These are phyloP conservation scores for Plasmodium vinckei DNA, from an alignment of 169 alveolate genomes.

Conservation along the genomic window DNA sequence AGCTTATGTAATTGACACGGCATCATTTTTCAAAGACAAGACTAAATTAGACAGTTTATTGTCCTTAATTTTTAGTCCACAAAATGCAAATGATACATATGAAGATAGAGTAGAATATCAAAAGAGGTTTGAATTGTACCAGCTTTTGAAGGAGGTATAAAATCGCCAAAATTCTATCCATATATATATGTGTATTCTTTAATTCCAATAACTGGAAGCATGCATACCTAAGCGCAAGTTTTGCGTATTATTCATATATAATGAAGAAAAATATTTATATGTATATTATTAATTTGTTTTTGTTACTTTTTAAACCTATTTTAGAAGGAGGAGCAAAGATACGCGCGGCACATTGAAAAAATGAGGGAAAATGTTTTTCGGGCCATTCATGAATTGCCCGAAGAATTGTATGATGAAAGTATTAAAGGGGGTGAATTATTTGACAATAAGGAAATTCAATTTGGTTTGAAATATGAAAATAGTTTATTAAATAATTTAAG, in stretches of 20 bases:
- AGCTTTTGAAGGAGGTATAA: conserved; percentile 73
- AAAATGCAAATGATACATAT: conserved; percentile 78
- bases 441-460: conserved; percentile 59
- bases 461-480: conserved; percentile 77
- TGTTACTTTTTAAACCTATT: not conserved
- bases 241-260: too few relatives aligned
- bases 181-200: not conserved
- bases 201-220: not conserved
- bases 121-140: conserved; percentile 75
- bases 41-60: conserved; percentile 80
- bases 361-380: conserved; percentile 58
- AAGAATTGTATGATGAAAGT: conserved; percentile 72
- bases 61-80: conserved; percentile 84
- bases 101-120: conserved; percentile 83
- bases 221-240: too few relatives aligned
- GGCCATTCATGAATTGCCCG: conserved; percentile 46
- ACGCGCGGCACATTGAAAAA: conserved; percentile 53
- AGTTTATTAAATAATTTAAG: conserved; percentile 75
- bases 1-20: conserved; percentile 83
- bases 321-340: conserved; percentile 53
- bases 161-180: not conserved
- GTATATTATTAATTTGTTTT: too few relatives aligned
- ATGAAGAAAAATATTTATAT: too few relatives aligned
- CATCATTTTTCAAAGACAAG: conserved; percentile 80
- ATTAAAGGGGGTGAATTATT: conserved; percentile 48